A percentile compares a stretch with the other conserved stretches of the same genome.
phyloP scores from a whole-genome alignment of 208 protist species.

The Trichomonas tenax region DNA sequence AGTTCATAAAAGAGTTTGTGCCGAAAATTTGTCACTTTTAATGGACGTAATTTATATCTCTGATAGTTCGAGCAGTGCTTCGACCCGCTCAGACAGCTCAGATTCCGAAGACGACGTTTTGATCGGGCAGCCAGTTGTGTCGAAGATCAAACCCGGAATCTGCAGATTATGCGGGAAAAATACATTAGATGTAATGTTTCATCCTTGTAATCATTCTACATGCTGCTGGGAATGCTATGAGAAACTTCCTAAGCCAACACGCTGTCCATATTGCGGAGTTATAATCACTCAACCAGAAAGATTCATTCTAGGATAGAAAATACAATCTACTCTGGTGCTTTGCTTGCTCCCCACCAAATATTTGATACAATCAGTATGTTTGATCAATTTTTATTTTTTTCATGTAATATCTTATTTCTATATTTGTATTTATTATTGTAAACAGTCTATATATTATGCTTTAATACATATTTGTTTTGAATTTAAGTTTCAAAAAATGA shows the following conservation, averaged over 20 bases:
- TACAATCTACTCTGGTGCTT: no score
- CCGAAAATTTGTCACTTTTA: not conserved
- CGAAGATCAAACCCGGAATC: not conserved
- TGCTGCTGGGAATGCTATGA: not conserved
- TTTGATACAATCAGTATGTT: no score
- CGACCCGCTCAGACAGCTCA: not conserved
- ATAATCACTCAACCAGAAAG: not conserved
- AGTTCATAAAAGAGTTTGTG: no score
- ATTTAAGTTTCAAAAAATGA: no score
- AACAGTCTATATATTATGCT: no score
- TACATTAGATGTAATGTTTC: not conserved
- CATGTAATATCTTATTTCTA: no score
- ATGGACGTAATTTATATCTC: not conserved
- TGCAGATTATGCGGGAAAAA: not conserved
- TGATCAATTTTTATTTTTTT: no score
- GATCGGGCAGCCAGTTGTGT: not conserved
- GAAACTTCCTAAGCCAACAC: not conserved
- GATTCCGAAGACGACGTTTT: not conserved
- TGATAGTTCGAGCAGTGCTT: not conserved
- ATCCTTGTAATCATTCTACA: not conserved
- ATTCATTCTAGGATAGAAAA: not conserved
- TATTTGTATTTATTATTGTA: no score
- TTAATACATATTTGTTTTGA: no score
- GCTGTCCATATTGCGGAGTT: not conserved
- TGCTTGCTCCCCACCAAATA: no score